Conservation (phyloP, 345 rosid species). For the Schrenkiella parvula region DNA sequence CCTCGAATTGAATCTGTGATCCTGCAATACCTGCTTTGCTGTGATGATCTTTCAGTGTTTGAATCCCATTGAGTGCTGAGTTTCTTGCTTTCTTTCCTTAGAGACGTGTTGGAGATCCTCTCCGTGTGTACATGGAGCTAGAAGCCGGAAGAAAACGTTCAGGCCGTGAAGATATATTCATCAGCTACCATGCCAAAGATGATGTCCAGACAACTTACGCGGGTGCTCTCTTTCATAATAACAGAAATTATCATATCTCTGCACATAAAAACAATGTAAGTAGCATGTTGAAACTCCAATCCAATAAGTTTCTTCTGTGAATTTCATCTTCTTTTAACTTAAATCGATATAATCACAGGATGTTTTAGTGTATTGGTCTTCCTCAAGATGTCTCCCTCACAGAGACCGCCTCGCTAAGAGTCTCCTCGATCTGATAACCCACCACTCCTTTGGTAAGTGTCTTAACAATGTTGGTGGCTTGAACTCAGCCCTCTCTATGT, state of each 20-base stretch:
- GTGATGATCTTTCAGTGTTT: neutral
- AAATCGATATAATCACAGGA: slow-evolving; percentile 33
- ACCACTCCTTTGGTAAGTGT: slow-evolving; percentile 94
- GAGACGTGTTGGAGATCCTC: slow-evolving; percentile 82
- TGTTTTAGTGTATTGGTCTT: slow-evolving; percentile 84
- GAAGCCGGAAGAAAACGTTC: slow-evolving; percentile 82
- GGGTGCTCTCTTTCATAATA: slow-evolving; percentile 83
- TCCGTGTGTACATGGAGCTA: slow-evolving; percentile 92
- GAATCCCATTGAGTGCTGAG: neutral
- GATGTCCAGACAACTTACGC: slow-evolving; percentile 91
- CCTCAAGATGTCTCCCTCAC: slow-evolving; percentile 77
- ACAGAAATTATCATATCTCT: slow-evolving; percentile 74
- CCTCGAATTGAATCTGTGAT: neutral
- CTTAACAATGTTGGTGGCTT: slow-evolving; percentile 79
- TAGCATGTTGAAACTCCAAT: neutral
- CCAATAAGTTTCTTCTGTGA: neutral
- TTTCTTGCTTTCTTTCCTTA: slow-evolving; percentile 23
- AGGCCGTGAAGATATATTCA: slow-evolving; percentile 80
- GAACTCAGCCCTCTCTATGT: slow-evolving; percentile 66
- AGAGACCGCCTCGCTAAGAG: slow-evolving; percentile 66
- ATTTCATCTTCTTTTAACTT: neutral
- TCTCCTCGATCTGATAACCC: slow-evolving; percentile 61
- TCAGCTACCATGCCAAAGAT: slow-evolving; percentile 86
- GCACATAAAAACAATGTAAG: slow-evolving; percentile 64
- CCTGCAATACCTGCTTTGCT: neutral